Conservation (phyloP, 768 basidiomycete genomes). For the Tricholoma terreum region DNA sequence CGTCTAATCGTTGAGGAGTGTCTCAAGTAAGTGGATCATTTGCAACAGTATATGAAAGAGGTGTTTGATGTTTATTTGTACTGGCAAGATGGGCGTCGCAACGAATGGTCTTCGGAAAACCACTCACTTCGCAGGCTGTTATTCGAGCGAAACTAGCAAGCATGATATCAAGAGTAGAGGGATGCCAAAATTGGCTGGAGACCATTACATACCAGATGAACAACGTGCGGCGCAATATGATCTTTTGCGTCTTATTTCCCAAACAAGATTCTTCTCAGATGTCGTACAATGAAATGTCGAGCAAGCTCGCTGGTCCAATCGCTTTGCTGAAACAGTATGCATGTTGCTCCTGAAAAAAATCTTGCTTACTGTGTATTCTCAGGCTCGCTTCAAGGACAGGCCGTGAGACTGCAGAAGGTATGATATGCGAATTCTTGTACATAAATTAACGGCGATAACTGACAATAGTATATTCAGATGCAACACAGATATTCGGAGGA, state of each 20-base stretch:
- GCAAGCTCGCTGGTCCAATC: conserved; percentile 84
- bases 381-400: conserved; percentile 69
- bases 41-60: conserved; percentile 2
- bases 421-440: not conserved
- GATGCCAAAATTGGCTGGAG: conserved; percentile 87
- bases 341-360: not conserved
- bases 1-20: conserved; percentile 86
- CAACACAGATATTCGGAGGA: conserved; percentile 86
- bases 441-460: not conserved
- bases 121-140: conserved; percentile 77
- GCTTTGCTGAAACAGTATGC: conserved; percentile 85
- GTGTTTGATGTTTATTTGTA: conserved; percentile 1
- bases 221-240: conserved; percentile 44
- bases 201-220: conserved; percentile 90
- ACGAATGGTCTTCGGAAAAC: conserved; percentile 88
- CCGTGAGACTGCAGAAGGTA: conserved; percentile 70
- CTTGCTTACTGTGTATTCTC: conserved; percentile 2
- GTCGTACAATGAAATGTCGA: conserved; percentile 81
- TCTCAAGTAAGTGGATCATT: conserved; percentile 54
- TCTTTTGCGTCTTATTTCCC: conserved; percentile 12
- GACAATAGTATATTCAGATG: conserved; percentile 46
- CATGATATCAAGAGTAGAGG: conserved; percentile 91
- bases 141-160: conserved; percentile 82
- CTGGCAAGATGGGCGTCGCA: conserved; percentile 77
- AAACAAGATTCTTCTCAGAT: conserved; percentile 40